Evolutionary conservation across 2,329 filamentous ascomycete species (phyloP).

Genomic region (Stachybotrys echinatus): DNA sequence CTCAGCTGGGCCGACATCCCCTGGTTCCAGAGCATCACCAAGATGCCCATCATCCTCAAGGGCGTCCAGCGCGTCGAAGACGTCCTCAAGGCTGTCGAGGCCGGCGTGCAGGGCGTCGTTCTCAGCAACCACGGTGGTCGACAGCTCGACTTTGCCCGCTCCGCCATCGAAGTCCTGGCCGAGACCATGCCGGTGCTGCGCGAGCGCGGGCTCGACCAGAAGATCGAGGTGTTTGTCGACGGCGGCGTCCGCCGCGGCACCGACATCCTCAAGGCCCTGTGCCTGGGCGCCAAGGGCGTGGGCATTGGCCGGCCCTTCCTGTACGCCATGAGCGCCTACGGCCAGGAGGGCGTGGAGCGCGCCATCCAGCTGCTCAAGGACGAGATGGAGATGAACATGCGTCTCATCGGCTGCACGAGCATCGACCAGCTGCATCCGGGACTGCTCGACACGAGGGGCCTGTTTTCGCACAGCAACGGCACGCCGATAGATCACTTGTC

Average conservation of each 20-base stretch:
- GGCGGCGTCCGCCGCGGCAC: conserved; percentile 86
- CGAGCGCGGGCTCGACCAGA: conserved; percentile 64
- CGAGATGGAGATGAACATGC: conserved; percentile 99
- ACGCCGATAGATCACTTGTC: conserved; percentile 45
- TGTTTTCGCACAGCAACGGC: conserved; percentile 48
- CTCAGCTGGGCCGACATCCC: conserved; percentile 90
- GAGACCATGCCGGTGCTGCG: conserved; percentile 88
- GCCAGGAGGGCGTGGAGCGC: conserved; percentile 77
- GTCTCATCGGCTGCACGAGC: conserved; percentile 73
- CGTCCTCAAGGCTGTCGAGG: conserved; percentile 78
- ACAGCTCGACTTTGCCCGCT: conserved; percentile 87
- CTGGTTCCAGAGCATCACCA: conserved; percentile 87
- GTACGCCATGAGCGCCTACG: conserved; percentile 94
- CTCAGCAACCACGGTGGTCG: conserved; percentile 94
- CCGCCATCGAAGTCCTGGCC: conserved; percentile 82
- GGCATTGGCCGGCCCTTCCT: conserved; percentile 93
- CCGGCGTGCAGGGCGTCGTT: conserved; percentile 81
- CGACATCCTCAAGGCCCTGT: conserved; percentile 92
- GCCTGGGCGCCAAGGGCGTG: conserved; percentile 84
- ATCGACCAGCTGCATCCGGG: conserved; percentile 75
- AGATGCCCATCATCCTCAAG: conserved; percentile 94
- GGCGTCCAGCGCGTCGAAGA: conserved; percentile 96
- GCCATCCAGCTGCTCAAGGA: conserved; percentile 92
- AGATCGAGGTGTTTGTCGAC: conserved; percentile 85
- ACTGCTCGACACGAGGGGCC: conserved; percentile 70